These are phyloP conservation scores for Cunninghamia lanceolata DNA, from an alignment of 75 land plant genomes.

Conservation along the genomic window DNA sequence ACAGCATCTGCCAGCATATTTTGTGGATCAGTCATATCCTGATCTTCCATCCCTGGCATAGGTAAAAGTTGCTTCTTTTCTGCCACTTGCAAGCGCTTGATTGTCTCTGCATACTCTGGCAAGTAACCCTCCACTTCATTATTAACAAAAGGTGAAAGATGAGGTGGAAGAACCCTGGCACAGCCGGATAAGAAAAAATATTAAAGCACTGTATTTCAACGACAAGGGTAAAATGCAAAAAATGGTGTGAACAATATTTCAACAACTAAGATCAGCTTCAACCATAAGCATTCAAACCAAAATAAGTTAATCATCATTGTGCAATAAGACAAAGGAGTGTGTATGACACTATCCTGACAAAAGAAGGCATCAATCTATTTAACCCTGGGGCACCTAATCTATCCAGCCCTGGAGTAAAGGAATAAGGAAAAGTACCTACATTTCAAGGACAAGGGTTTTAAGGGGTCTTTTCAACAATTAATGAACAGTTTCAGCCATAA, in stretches of 20 bases:
- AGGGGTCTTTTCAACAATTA: not conserved
- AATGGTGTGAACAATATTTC: not conserved
- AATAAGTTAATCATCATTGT: not conserved
- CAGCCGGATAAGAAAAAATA: not conserved
- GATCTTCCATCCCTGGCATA: conserved; percentile 63
- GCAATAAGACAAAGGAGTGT: not conserved
- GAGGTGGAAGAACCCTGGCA: conserved; percentile 82
- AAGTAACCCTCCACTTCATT: conserved; percentile 90
- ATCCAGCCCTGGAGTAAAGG: conserved; percentile 27
- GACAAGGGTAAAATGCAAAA: not conserved
- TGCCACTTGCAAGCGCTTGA: conserved; percentile 77
- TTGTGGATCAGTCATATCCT: conserved; percentile 47
- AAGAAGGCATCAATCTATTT: not conserved
- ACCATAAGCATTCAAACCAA: not conserved
- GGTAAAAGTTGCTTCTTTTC: conserved; percentile 68
- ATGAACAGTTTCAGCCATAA: not conserved
- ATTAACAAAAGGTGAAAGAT: conserved; percentile 95
- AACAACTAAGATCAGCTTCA: not conserved
- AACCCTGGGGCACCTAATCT: not conserved
- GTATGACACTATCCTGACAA: not conserved
- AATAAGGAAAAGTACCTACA: not conserved
- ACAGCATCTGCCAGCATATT: conserved; percentile 49
- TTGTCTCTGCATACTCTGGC: conserved; percentile 93
- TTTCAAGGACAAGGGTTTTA: not conserved
- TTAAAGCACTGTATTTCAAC: not conserved